phyloP scores from a whole-genome alignment of 2,329 filamentous ascomycete genomes.

The Stachybotrys echinatus region DNA sequence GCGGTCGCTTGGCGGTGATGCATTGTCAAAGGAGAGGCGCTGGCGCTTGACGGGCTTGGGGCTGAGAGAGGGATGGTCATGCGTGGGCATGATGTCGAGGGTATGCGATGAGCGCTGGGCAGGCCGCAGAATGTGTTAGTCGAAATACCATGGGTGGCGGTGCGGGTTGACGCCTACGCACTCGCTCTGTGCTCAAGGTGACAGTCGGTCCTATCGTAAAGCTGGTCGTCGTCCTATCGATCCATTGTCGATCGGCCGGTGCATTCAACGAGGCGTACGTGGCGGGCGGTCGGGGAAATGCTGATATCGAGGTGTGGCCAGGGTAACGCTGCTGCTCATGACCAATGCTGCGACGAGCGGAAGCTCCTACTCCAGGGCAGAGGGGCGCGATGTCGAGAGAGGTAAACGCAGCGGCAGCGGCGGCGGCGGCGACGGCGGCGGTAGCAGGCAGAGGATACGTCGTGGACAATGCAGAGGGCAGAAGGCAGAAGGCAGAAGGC shows the following conservation, averaged over 20 bases:
- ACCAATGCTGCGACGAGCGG: neutral
- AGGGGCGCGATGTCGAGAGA: no score
- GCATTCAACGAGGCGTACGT: neutral
- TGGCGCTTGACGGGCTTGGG: conserved; percentile 52
- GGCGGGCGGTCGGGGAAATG: neutral
- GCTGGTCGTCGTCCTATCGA: neutral
- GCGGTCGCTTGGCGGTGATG: conserved; percentile 28
- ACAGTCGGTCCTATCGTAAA: no score
- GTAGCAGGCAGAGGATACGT: no score
- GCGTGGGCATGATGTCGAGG: conserved; percentile 24
- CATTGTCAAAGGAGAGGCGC: conserved; percentile 47
- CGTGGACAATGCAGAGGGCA: no score
- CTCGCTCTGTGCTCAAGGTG: neutral
- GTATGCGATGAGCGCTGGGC: conserved; percentile 14
- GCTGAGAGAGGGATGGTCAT: conserved; percentile 48
- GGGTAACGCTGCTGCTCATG: neutral
- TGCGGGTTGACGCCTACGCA: no score
- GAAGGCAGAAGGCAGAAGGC: no score
- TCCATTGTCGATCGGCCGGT: neutral
- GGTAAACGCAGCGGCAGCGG: no score
- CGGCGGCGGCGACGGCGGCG: no score
- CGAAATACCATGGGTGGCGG: neutral
- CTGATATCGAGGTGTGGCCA: neutral
- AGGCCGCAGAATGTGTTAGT: neutral
- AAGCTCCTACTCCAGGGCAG: no score